phyloP scores from a whole-genome alignment of 2,329 filamentous ascomycete genomes.

The Colletotrichum sp. region DNA sequence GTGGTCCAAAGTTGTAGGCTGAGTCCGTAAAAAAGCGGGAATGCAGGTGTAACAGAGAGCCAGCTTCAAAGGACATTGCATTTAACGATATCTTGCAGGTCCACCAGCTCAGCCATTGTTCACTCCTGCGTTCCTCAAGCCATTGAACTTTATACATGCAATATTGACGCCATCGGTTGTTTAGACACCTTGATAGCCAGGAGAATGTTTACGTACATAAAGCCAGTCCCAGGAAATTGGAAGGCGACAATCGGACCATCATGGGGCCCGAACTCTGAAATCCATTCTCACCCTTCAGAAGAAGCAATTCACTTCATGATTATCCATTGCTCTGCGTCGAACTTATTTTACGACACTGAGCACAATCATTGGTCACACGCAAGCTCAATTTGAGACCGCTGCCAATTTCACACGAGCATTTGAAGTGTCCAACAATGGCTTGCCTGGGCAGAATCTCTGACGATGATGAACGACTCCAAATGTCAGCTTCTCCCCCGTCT shows the following conservation, averaged over 20 bases:
- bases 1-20: background rate
- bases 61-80: background rate
- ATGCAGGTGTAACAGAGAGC: background rate
- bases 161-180: background rate
- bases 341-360: background rate
- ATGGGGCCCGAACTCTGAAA: background rate
- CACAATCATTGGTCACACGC: background rate
- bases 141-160: background rate
- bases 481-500: background rate
- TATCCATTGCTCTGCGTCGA: background rate
- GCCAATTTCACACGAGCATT: background rate
- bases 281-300: background rate
- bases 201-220: background rate
- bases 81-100: background rate
- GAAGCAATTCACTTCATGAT: background rate
- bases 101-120: background rate
- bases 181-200: background rate
- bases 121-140: background rate
- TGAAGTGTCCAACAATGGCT: background rate
- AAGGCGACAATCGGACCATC: background rate
- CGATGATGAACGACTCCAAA: background rate
- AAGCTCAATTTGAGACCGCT: background rate
- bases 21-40: background rate
- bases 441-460: background rate
- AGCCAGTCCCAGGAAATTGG: background rate